A percentile compares a stretch with the other conserved stretches of the same genome.
phyloP scores from a whole-genome alignment of 148 eudicot species.

The Fagopyrum tataricum region DNA sequence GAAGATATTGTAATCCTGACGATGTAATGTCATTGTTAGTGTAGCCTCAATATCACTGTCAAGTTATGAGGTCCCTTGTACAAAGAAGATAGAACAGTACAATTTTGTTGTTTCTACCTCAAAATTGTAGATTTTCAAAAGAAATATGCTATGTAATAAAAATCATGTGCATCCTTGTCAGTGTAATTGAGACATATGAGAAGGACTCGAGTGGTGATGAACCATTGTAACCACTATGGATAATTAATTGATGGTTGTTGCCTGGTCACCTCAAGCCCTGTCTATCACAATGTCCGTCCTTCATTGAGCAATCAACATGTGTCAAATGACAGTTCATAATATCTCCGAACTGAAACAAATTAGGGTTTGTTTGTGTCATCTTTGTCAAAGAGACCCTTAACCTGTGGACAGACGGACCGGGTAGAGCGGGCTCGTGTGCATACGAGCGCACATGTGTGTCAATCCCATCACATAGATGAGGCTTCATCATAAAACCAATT shows the following conservation, averaged over 20 bases:
- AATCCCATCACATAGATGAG: no score
- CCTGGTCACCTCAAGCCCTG: not conserved
- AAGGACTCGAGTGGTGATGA: not conserved
- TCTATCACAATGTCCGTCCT: not conserved
- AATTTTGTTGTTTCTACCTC: not conserved
- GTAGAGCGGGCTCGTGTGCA: no score
- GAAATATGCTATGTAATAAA: not conserved
- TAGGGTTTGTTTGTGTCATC: no score
- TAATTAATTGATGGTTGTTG: not conserved
- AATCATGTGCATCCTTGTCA: not conserved
- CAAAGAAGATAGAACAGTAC: no score
- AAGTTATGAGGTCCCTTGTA: not conserved
- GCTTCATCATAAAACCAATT: no score
- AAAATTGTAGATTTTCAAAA: not conserved
- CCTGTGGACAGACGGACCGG: no score
- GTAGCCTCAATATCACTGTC: not conserved
- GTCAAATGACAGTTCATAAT: no score
- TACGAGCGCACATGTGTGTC: no score
- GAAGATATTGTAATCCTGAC: not conserved
- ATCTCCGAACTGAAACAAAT: no score
- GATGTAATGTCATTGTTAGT: not conserved
- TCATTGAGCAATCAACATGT: no score
- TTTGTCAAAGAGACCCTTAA: no score
- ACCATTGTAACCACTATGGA: not conserved
- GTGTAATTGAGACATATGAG: not conserved